Evolutionary conservation across 495 filamentous ascomycete genomes (phyloP).

Genomic region (Immersiella caudata): DNA sequence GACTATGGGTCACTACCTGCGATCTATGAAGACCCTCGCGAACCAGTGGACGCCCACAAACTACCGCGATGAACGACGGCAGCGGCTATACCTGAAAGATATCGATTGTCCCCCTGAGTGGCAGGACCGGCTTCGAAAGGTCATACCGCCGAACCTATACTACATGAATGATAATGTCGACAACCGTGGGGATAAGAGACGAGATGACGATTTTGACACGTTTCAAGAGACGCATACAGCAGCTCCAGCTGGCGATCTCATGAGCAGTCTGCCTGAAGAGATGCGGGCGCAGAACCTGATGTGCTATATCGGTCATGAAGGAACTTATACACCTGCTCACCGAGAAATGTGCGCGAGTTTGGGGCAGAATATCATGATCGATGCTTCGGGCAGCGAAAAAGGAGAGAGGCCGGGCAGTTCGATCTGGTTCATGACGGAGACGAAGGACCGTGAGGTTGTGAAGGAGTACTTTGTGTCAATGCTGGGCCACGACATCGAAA

Average conservation of each 20-base stretch:
- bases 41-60: constrained; percentile 70
- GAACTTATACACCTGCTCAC: constrained; percentile 94
- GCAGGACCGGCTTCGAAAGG: constrained; percentile 72
- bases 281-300: constrained; percentile 96
- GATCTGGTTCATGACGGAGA: constrained; percentile 98
- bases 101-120: constrained; percentile 89
- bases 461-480: constrained; percentile 90
- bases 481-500: constrained; percentile 92
- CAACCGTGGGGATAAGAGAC: constrained; percentile 48
- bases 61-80: constrained; percentile 69
- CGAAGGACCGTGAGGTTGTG: constrained; percentile 81
- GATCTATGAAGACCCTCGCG: constrained; percentile 75
- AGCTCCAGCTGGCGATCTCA: constrained; percentile 75
- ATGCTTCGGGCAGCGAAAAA: constrained; percentile 73
- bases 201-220: constrained; percentile 46
- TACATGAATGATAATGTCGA: constrained; percentile 80
- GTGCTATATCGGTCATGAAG: constrained; percentile 98
- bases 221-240: constrained; percentile 48
- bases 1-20: constrained; percentile 84
- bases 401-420: constrained; percentile 80
- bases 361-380: constrained; percentile 97
- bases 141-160: constrained; percentile 77
- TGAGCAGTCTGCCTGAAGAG: constrained; percentile 82
- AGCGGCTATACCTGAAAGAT: constrained; percentile 92
- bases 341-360: constrained; percentile 97